Conservation (phyloP, 257 asterid species). For the Fraxinus excelsior region DNA sequence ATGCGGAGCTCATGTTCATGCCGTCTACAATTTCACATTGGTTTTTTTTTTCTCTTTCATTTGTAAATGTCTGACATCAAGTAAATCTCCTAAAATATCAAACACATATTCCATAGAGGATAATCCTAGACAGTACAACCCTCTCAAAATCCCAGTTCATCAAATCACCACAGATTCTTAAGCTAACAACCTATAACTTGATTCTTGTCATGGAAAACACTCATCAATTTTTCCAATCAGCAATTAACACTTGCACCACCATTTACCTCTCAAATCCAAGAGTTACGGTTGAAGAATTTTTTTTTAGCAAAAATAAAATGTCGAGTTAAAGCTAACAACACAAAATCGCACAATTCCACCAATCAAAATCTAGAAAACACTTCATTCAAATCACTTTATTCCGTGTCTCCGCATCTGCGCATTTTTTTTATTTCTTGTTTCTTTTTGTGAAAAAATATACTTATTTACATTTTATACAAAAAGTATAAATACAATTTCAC, state of each 20-base stretch:
- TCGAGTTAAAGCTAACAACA: neutral
- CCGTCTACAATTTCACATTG: too few relatives aligned
- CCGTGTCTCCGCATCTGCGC: too few relatives aligned
- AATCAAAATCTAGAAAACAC: too few relatives aligned
- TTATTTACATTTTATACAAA: too few relatives aligned
- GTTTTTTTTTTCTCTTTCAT: too few relatives aligned
- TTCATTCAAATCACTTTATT: too few relatives aligned
- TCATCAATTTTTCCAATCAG: neutral
- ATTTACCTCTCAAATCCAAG: slow-evolving; percentile 19
- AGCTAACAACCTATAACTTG: slow-evolving; percentile 8
- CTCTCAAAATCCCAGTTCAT: neutral
- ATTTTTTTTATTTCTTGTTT: too few relatives aligned
- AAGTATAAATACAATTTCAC: too few relatives aligned
- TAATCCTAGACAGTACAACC: neutral
- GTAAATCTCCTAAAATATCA: neutral
- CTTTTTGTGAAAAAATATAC: too few relatives aligned
- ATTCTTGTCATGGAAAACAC: neutral
- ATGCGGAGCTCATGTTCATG: too few relatives aligned
- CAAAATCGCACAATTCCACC: neutral
- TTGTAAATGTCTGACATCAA: neutral
- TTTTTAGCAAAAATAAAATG: neutral
- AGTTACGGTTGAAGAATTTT: neutral
- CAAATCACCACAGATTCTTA: neutral
- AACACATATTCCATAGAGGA: neutral
- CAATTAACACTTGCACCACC: neutral